A percentile compares a stretch with the other conserved stretches of the same genome.
Evolutionary conservation across 345 rosid species (phyloP).

Genomic region (Clausena lansium): DNA sequence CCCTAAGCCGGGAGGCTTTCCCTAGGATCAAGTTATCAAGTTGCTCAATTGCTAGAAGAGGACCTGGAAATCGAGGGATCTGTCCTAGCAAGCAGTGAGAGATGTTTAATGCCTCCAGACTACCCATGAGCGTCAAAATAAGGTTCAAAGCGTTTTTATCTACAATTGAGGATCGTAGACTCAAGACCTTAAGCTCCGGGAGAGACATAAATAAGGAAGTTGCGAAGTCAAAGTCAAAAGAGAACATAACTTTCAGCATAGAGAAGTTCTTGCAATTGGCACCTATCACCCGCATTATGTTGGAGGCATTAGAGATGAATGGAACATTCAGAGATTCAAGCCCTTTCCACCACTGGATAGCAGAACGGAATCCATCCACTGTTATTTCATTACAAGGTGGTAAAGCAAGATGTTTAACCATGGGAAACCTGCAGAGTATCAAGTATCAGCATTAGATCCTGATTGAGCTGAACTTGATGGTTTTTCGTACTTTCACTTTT

Average conservation of each 20-base stretch:
- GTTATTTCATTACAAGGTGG: slow-evolving; percentile 18
- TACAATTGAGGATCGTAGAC: background rate
- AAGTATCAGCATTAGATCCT: background rate
- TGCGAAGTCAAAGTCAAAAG: slow-evolving; percentile 12
- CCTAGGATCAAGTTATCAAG: background rate
- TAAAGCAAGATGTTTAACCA: slow-evolving; percentile 14
- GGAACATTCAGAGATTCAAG: slow-evolving; percentile 13
- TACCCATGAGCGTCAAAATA: slow-evolving; percentile 5
- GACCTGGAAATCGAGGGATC: background rate
- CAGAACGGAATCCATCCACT: background rate
- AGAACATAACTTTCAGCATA: slow-evolving; percentile 8
- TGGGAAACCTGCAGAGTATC: slow-evolving; percentile 8
- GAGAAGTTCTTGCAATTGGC: slow-evolving; percentile 11
- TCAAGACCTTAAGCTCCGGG: slow-evolving; percentile 17
- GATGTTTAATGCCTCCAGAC: slow-evolving; percentile 8
- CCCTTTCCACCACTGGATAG: slow-evolving; percentile 3
- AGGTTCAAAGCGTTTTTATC: slow-evolving; percentile 9
- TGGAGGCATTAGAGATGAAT: slow-evolving; percentile 3
- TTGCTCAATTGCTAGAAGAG: background rate
- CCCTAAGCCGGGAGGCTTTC: background rate
- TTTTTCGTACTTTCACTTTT: background rate
- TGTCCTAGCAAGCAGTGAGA: background rate
- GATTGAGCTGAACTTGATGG: background rate
- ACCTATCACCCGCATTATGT: slow-evolving; percentile 6
- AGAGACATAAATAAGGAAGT: slow-evolving; percentile 1